Percentiles rank a stretch among this genome's conserved stretches.
phyloP scores from a whole-genome alignment of 345 rosid genomes.

The Hibiscus syriacus region DNA sequence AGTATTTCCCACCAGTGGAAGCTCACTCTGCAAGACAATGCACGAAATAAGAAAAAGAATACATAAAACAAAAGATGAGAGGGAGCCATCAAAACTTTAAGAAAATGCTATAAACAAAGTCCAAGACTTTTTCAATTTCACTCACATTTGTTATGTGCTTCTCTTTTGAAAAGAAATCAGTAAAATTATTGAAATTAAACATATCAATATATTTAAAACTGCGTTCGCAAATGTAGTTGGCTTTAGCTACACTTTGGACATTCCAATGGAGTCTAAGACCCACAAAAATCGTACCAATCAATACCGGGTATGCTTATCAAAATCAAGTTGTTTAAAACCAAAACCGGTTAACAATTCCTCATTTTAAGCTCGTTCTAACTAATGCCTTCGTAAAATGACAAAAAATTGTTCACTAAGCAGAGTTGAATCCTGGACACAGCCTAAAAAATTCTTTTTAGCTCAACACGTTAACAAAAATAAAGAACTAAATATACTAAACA shows the following conservation, averaged over 20 bases:
- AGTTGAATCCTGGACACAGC: no score
- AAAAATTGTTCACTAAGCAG: not conserved
- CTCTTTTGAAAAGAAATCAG: not conserved
- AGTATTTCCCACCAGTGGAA: conserved; percentile 74
- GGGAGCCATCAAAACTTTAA: no score
- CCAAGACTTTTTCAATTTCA: no score
- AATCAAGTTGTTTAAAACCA: conserved; percentile 6
- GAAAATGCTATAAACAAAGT: not conserved
- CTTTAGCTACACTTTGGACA: not conserved
- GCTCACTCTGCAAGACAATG: conserved; percentile 41
- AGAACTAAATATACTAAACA: not conserved
- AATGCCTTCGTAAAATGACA: no score
- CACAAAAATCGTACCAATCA: no score
- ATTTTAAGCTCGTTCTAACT: no score
- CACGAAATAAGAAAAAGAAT: not conserved
- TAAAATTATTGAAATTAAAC: not conserved
- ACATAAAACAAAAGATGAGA: not conserved
- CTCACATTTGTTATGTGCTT: no score
- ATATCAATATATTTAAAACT: not conserved
- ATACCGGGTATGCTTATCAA: not conserved
- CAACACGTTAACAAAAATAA: not conserved
- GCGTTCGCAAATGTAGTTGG: not conserved
- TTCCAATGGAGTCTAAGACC: not conserved
- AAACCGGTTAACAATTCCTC: not conserved
- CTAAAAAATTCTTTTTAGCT: no score